A percentile compares a stretch with the other conserved stretches of the same genome.
Conservation (phyloP, 768 basidiomycete species). For the Crepidotus variabilis region DNA sequence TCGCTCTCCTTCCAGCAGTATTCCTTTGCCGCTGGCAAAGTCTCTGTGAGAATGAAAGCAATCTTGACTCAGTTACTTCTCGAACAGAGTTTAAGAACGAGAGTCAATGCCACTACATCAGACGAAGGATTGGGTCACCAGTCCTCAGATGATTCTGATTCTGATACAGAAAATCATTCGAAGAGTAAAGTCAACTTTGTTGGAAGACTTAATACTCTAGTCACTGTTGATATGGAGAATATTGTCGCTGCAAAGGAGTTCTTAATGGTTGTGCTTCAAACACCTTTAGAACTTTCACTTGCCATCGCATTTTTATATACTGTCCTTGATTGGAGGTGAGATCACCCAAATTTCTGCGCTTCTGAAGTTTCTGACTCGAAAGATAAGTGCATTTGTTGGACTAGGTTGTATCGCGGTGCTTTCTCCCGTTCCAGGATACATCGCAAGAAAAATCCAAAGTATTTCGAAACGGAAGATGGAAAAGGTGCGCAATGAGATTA, state of each 20-base stretch:
- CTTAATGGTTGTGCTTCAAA: constrained; percentile 29
- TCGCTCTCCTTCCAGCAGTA: not conserved
- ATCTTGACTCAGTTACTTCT: not conserved
- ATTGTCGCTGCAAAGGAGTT: constrained; percentile 37
- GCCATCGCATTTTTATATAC: constrained; percentile 43
- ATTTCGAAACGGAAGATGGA: constrained; percentile 49
- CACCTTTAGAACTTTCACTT: constrained; percentile 37
- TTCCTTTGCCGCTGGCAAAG: not conserved
- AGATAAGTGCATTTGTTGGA: constrained; percentile 53
- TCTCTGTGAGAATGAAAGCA: not conserved
- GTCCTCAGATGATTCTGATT: not conserved
- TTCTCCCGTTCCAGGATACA: constrained; percentile 52
- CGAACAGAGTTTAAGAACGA: not conserved
- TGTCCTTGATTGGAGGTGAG: constrained; percentile 48
- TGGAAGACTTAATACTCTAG: constrained; percentile 76
- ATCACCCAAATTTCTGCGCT: constrained; percentile 7
- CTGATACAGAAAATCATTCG: too few relatives aligned
- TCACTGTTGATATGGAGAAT: constrained; percentile 57
- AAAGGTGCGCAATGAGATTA: constrained; percentile 35
- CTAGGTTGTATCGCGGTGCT: constrained; percentile 48
- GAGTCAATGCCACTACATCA: not conserved
- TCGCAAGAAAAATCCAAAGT: constrained; percentile 40
- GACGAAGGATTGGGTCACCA: not conserved
- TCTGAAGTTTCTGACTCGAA: constrained; percentile 6
- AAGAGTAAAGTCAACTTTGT: constrained; percentile 40